These are phyloP conservation scores for Apodospora peruviana DNA, from an alignment of 495 filamentous ascomycete species.

Conservation along the genomic window DNA sequence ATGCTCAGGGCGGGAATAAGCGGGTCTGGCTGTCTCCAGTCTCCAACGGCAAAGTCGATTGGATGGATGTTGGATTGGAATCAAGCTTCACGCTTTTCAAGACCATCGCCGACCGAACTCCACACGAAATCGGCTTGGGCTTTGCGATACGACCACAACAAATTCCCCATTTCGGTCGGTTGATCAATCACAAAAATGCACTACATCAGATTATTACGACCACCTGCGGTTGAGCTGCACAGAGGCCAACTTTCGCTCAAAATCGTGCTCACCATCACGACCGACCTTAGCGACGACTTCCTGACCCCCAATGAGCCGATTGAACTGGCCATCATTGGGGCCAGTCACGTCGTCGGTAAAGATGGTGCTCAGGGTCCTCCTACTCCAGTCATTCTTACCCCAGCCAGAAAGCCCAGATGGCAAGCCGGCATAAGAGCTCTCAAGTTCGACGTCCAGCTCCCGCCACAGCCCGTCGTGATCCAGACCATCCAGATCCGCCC, in stretches of 20 bases:
- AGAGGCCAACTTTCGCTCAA: constrained; percentile 32
- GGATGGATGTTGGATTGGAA: too few species aligned
- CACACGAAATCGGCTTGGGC: too few species aligned
- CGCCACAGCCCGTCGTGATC: constrained; percentile 17
- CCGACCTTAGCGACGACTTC: constrained; percentile 85
- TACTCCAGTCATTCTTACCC: constrained; percentile 22
- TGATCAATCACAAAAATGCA: too few species aligned
- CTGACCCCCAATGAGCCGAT: constrained; percentile 60
- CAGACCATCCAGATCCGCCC: constrained; percentile 34
- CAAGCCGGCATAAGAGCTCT: constrained; percentile 35
- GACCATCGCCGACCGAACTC: too few species aligned
- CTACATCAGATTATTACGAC: constrained; percentile 72
- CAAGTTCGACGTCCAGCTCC: constrained; percentile 30
- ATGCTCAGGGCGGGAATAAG: too few species aligned
- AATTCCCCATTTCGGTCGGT: too few species aligned
- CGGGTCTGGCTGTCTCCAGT: too few species aligned
- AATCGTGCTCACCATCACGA: constrained; percentile 69
- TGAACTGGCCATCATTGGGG: constrained; percentile 44
- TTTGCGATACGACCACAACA: too few species aligned
- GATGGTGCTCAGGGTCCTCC: constrained; percentile 34
- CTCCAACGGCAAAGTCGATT: too few species aligned
- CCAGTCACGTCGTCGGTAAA: constrained; percentile 16
- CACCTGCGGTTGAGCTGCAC: constrained; percentile 43
- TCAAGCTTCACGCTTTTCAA: too few species aligned
- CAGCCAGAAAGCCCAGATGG: constrained; percentile 23